Evolutionary conservation across 768 basidiomycete species (phyloP), one percentile per base, ranked within the genome.

Genomic region (Sporobolomyces pararoseus): DNA sequence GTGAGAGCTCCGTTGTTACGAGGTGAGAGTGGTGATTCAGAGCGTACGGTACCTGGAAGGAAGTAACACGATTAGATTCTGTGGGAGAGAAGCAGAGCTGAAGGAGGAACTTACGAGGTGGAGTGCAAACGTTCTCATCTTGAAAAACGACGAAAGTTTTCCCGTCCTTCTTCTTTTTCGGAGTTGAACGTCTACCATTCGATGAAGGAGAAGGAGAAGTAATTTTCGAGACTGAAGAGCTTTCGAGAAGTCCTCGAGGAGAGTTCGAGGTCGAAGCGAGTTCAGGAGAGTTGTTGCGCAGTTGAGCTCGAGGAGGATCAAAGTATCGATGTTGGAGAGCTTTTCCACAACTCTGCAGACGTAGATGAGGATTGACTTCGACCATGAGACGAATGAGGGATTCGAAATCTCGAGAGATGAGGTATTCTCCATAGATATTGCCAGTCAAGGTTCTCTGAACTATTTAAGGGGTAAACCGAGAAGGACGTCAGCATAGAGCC

Each of bases 241-340:
- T n/a, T n/a, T n/a, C n/a, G n/a, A n/a, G n/a, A n/a, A n/a, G n/a
- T n/a, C n/a, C n/a, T n/a, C n/a, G n/a, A n/a, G n/a, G n/a, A n/a
- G n/a, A n/a, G n/a, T n/a, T n/a, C n/a, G n/a, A n/a, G n/a, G n/a
- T n/a, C n/a, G n/a, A n/a, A n/a, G n/a, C n/a, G n/a, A n/a, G n/a
- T n/a, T n/a, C n/a, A n/a, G n/a, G 12, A 27, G 47, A 49, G 12
- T 49, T 7, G 9, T 7, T 42, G 39, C 39, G 9, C 39, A 42
- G 10, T 42, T 17, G 39, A 42, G 9, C 17, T 42, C 17, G 39
- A 42, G 17, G 9, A 49, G 9, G 59, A 25, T 51, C 53, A 51
- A 77, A 77, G 73, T 64, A 77, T 17, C 50, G 62, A 60, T 77
- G 76, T 16, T 37, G 29, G 6, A 75, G 58, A 1, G 71, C 75